Evolutionary conservation across 148 eudicot species (phyloP), one percentile per base, ranked within the genome.

Genomic region (Rhododendron griersonianum): DNA sequence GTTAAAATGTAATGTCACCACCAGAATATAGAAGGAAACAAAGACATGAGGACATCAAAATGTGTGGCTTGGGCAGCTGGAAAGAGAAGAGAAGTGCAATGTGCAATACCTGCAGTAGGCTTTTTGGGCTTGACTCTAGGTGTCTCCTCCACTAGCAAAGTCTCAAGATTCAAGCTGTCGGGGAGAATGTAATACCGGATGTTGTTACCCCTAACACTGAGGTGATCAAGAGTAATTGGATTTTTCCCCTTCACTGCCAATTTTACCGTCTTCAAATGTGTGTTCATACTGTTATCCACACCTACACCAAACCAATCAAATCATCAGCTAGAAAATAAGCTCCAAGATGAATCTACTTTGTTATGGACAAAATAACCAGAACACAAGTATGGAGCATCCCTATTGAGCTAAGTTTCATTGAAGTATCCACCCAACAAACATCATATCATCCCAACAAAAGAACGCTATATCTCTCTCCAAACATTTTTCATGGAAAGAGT

Each of bases 251-350:
- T 93, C 61, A 87, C 87, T 7, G 95, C 91, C 51, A 93, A 89
- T 84, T 94, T 94, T 37, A 94, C 94, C 3, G 98, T 91, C 91
- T 94, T 94, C 89, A 94, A 89, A 88, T 93, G 95, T 37, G 98
- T 92, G 91, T 94, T 94, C 98, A 94, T 94, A 85, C 94, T 93
- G 14, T 93, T 92, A 84, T 94, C 97, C 87, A 94, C 95, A 69
- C 95, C 93, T 93, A 78, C 82, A 84, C 8, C 55, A 79, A 84
- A 71, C 50, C 78, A 9, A 4, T 57, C n/a, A 18, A 59, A 7
- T 1, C 65, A 59, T 18, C 23, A 21, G n/a, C 65, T 59, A 59
- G 65, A 19, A 55, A 55, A 55, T 55, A 18, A 55, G 61, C 19
- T 55, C 19, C 61, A 15, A 14, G 61, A 16, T 55, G 61, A 55